These are phyloP conservation scores for Rhizopogon sp. DNA, from an alignment of 768 basidiomycete species.

Conservation along the genomic window DNA sequence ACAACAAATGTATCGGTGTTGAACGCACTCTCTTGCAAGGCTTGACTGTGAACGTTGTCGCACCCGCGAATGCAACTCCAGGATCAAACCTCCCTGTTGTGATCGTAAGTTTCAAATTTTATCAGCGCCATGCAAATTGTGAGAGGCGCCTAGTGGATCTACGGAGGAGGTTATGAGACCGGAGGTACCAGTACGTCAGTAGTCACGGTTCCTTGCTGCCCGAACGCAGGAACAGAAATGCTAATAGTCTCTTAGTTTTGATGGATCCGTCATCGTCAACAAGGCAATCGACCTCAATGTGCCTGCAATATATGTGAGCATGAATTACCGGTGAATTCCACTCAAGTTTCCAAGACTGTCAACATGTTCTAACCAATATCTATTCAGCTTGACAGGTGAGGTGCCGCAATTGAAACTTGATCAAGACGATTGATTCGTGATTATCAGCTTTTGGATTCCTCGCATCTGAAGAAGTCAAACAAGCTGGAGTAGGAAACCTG, in stretches of 20 bases:
- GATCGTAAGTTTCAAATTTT: conserved; percentile 33
- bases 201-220: no score
- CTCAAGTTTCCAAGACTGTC: background rate
- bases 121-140: background rate
- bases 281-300: conserved; percentile 24
- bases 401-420: background rate
- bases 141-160: conserved; percentile 23
- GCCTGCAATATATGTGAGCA: conserved; percentile 34
- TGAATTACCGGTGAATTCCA: conserved; percentile 34
- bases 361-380: background rate
- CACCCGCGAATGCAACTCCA: conserved; percentile 35
- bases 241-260: background rate
- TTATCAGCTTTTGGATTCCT: conserved; percentile 40
- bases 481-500: conserved; percentile 52
- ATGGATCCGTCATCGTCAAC: conserved; percentile 24
- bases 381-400: conserved; percentile 10
- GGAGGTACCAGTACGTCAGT: conserved; percentile 18
- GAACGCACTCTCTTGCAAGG: conserved; percentile 18
- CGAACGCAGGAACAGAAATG: background rate
- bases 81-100: conserved; percentile 47
- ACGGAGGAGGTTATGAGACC: conserved; percentile 29
- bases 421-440: background rate
- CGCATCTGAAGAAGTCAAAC: conserved; percentile 45
- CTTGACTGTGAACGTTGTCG: conserved; percentile 48
- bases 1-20: background rate